Evolutionary conservation across 2,329 filamentous ascomycete species (phyloP).

Genomic region (Lasiodiplodia sp.): DNA sequence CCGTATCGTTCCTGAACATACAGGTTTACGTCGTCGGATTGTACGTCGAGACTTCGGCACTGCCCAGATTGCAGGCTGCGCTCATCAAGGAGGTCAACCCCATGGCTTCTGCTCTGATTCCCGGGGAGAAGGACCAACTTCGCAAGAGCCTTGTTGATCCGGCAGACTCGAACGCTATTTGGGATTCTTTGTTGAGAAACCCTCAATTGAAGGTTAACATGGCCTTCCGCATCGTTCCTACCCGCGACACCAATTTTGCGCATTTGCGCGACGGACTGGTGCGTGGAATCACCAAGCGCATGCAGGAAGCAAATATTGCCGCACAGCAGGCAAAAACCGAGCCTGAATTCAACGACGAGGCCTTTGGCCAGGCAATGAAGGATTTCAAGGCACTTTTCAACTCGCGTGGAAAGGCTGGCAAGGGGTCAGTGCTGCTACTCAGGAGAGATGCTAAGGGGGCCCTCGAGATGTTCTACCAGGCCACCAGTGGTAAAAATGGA

Average conservation of each 20-base stretch:
- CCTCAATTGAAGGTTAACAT: slow-evolving; percentile 51
- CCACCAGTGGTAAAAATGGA: slow-evolving; percentile 47
- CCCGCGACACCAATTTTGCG: slow-evolving; percentile 92
- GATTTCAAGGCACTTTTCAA: slow-evolving; percentile 85
- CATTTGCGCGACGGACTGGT: slow-evolving; percentile 93
- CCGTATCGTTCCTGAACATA: slow-evolving; percentile 87
- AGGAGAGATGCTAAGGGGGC: slow-evolving; percentile 63
- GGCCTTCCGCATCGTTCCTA: slow-evolving; percentile 84
- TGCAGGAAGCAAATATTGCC: slow-evolving; percentile 63
- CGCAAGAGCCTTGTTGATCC: slow-evolving; percentile 74
- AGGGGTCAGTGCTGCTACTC: slow-evolving; percentile 79
- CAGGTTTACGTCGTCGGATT: slow-evolving; percentile 95
- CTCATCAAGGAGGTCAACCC: slow-evolving; percentile 79
- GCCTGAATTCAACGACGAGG: slow-evolving; percentile 70
- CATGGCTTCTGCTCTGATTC: slow-evolving; percentile 81
- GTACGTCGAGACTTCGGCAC: slow-evolving; percentile 85
- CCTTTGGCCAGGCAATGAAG: slow-evolving; percentile 76
- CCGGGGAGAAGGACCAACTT: slow-evolving; percentile 79
- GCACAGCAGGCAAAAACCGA: slow-evolving; percentile 46
- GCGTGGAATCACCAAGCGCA: slow-evolving; percentile 78
- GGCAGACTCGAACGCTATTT: slow-evolving; percentile 72
- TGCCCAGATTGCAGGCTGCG: slow-evolving; percentile 78
- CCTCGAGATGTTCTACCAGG: slow-evolving; percentile 72
- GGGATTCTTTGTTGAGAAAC: slow-evolving; percentile 71
- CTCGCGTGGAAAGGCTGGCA: slow-evolving; percentile 77